Evolutionary conservation across 2,329 filamentous ascomycete genomes (phyloP), one percentile per base, ranked within the genome.

Genomic region (Clathrospora elynae): DNA sequence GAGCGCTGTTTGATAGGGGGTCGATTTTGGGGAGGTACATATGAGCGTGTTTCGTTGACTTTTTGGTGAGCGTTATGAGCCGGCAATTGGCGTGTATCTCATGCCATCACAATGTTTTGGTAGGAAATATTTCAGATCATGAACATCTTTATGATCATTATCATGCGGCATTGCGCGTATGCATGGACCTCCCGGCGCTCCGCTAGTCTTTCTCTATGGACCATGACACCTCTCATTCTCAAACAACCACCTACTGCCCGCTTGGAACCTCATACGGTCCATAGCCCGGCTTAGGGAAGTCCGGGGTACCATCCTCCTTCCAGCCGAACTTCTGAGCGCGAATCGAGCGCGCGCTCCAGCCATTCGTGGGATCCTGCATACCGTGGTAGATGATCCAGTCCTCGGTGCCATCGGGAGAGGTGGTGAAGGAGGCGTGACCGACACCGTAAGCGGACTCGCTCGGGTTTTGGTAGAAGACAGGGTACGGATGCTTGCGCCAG

Each of bases 301-400:
- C 67, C 1, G 76, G 76, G 8, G 61, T 69, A 0, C 76, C 76
- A 49, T 78, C 73, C 5, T 67, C 63, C 42, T 75, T 75, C 75
- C 74, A 78, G 1, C 51, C 64, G 46, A 78, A 78, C 53, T 67
- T 72, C 64, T 79, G 76, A 22, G 75, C 61, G 6, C 76, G 57
- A 34, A 78, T 75, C n/a, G 72, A 76, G 35, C 76, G 66, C 14
- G 73, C 75, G 18, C 51, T 55, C 76, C 75, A 78, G 0, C 76
- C 73, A 33, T 70, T 72, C 17, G 65, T 66, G n/a, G 74, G 73
- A 53, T 78, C 70, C 22, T 57, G 47, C 75, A 78, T 78, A 7
- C 75, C 77, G 57, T 78, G 76, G 56, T 79, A 79, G n/a, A 78
- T 72, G 35, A 79, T 75, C 74, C 74, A 79, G 40, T 75, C 65